phyloP scores from a whole-genome alignment of 1,139 yeast genomes.

The Lodderomyces jiufengensis region DNA sequence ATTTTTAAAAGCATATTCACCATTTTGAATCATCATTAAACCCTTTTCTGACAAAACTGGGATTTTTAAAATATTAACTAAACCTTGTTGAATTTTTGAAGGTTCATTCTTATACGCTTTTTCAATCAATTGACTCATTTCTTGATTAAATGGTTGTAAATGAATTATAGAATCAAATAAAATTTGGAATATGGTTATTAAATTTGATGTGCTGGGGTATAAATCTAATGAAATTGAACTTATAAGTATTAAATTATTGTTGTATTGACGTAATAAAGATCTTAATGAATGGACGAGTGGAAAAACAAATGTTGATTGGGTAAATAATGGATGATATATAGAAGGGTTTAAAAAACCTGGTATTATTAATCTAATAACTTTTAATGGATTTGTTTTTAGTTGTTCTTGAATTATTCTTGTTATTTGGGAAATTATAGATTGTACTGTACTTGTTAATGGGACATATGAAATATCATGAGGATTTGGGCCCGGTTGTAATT shows the following conservation, averaged over 20 bases:
- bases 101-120: slow-evolving; percentile 68
- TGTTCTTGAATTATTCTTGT: slow-evolving; percentile 37
- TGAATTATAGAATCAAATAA: slow-evolving; percentile 69
- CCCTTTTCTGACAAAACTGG: slow-evolving; percentile 78
- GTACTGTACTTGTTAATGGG: slow-evolving; percentile 27
- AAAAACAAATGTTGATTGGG: slow-evolving; percentile 47
- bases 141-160: slow-evolving; percentile 81
- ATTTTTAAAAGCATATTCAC: slow-evolving; percentile 84
- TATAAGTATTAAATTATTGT: slow-evolving; percentile 45
- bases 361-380: slow-evolving; percentile 61
- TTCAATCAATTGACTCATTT: slow-evolving; percentile 62
- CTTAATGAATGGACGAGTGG: slow-evolving; percentile 64
- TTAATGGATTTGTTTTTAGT: slow-evolving; percentile 27
- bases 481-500: slow-evolving; percentile 64
- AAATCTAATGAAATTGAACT: slow-evolving; percentile 64
- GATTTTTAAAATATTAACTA: slow-evolving; percentile 69
- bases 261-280: slow-evolving; percentile 47
- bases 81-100: slow-evolving; percentile 79
- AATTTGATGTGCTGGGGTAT: slow-evolving; percentile 52
- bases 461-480: slow-evolving; percentile 57
- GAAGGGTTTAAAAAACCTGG: slow-evolving; percentile 83
- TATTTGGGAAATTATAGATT: slow-evolving; percentile 36
- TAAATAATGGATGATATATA: slow-evolving; percentile 55
- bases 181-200: slow-evolving; percentile 54
- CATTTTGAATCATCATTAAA: slow-evolving; percentile 66